Percentiles rank a stretch among this genome's conserved stretches.
phyloP scores from a whole-genome alignment of 1,284 basidiomycete species.

The Ceratobasidium sp. region DNA sequence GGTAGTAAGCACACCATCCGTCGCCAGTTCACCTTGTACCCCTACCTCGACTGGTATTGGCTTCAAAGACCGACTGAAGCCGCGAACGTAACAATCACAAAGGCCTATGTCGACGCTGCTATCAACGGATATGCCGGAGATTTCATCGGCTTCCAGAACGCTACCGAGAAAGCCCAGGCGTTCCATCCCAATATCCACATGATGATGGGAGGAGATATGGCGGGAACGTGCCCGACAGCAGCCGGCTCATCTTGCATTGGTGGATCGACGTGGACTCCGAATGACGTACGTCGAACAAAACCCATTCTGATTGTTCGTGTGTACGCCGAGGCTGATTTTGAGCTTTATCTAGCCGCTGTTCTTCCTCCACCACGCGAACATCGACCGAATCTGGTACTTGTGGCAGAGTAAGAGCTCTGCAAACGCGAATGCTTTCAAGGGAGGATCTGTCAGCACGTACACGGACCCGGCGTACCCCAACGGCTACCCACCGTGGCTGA shows the following conservation, averaged over 20 bases:
- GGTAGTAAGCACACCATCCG: slow-evolving; percentile 21
- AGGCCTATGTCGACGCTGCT: slow-evolving; percentile 31
- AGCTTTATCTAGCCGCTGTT: slow-evolving; percentile 31
- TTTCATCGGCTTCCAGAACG: slow-evolving; percentile 41
- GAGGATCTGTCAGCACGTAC: slow-evolving; percentile 36
- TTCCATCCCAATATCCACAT: slow-evolving; percentile 41
- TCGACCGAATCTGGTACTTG: slow-evolving; percentile 40
- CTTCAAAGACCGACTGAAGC: slow-evolving; percentile 34
- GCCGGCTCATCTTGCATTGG: slow-evolving; percentile 31
- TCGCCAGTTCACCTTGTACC: slow-evolving; percentile 29
- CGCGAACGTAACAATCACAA: slow-evolving; percentile 36
- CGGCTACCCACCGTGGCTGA: slow-evolving; percentile 34
- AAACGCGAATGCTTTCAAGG: slow-evolving; percentile 31
- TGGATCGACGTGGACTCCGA: slow-evolving; percentile 39
- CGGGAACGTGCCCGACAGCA: slow-evolving; percentile 36
- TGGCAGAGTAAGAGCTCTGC: slow-evolving; percentile 31
- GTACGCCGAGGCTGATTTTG: slow-evolving; percentile 21
- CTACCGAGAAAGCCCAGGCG: slow-evolving; percentile 39
- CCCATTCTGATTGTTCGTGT: slow-evolving; percentile 1
- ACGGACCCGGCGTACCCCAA: slow-evolving; percentile 35
- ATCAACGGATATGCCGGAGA: slow-evolving; percentile 39
- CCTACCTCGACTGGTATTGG: slow-evolving; percentile 41
- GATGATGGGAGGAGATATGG: slow-evolving; percentile 39
- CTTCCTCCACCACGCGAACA: slow-evolving; percentile 36
- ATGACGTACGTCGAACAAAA: slow-evolving; percentile 33